phyloP scores from a whole-genome alignment of 192 early-diverging fungal species.

The Coemansia sp. region DNA sequence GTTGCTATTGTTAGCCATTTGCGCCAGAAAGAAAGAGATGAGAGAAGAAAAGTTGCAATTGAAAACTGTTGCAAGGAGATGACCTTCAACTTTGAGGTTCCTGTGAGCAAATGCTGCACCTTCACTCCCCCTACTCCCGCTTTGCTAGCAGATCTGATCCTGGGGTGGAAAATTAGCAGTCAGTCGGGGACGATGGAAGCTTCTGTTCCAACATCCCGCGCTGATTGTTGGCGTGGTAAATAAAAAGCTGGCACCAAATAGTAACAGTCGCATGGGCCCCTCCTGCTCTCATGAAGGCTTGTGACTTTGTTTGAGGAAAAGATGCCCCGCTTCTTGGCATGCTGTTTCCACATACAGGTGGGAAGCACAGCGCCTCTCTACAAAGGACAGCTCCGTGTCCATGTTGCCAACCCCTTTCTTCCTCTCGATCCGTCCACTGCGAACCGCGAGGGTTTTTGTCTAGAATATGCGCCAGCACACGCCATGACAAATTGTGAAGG shows the following conservation, averaged over 20 bases:
- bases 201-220: conserved; percentile 6
- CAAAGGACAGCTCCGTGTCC: background rate
- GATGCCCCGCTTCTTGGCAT: background rate
- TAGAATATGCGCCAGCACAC: background rate
- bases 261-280: background rate
- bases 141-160: background rate
- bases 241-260: too few relatives aligned
- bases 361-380: background rate
- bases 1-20: conserved; percentile 52
- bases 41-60: background rate
- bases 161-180: background rate
- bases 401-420: background rate
- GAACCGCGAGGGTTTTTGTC: background rate
- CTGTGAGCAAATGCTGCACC: background rate
- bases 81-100: background rate
- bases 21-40: background rate
- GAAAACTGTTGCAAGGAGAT: background rate
- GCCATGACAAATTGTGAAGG: background rate
- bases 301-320: background rate
- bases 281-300: background rate
- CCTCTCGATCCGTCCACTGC: background rate
- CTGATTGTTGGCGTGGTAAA: background rate
- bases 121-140: background rate
- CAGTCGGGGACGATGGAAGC: conserved; percentile 6
- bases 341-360: background rate